Conservation (phyloP, 2,329 filamentous ascomycete species). For the Rachicladosporium sp. region DNA sequence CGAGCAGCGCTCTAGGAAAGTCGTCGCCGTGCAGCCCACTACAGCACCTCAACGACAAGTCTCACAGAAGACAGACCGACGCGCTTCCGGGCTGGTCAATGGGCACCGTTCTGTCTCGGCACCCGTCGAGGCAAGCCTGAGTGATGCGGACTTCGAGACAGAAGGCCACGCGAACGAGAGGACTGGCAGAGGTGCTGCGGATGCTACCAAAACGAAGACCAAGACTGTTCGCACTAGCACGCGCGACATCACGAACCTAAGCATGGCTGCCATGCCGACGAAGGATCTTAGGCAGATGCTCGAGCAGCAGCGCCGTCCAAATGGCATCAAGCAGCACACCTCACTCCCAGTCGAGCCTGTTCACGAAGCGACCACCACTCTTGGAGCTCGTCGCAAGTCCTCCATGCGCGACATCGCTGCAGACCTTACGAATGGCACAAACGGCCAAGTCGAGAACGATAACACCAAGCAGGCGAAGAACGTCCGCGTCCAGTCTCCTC, state of each 20-base stretch:
- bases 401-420: slow-evolving; percentile 41
- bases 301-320: slow-evolving; percentile 40
- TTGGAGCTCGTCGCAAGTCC: slow-evolving; percentile 38
- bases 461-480: slow-evolving; percentile 21
- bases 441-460: slow-evolving; percentile 9
- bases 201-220: slow-evolving; percentile 2
- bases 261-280: slow-evolving; percentile 27
- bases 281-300: slow-evolving; percentile 41
- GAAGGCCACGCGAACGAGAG: slow-evolving; percentile 10
- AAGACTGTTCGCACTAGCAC: neutral
- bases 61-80: neutral
- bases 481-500: slow-evolving; percentile 26
- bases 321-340: slow-evolving; percentile 17
- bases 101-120: slow-evolving; percentile 9
- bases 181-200: slow-evolving; percentile 5
- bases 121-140: slow-evolving; percentile 10
- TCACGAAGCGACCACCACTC: slow-evolving; percentile 31
- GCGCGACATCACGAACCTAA: slow-evolving; percentile 40
- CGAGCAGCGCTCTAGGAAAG: neutral
- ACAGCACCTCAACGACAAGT: no score
- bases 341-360: slow-evolving; percentile 8
- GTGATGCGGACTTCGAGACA: slow-evolving; percentile 14
- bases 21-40: no score
- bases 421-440: slow-evolving; percentile 12
- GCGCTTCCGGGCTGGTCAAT: neutral